Evolutionary conservation across 805 yeast genomes (phyloP).

Genomic region (Isabelozyma gotoi): DNA sequence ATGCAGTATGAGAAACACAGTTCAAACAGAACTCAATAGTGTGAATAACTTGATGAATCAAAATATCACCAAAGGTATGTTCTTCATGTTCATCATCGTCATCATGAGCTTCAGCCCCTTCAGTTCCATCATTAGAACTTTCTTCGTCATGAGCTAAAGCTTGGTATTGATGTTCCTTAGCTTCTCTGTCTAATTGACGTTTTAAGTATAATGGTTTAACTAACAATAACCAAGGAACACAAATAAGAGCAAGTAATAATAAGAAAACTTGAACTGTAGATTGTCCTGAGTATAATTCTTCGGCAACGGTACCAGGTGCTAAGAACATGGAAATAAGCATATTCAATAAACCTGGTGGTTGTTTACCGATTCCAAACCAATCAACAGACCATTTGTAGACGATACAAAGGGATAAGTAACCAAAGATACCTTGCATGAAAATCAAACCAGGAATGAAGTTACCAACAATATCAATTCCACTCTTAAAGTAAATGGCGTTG

Average conservation of each 20-base stretch:
- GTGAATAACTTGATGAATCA: conserved; percentile 78
- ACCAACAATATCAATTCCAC: conserved; percentile 65
- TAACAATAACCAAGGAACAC: conserved; percentile 74
- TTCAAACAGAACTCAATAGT: conserved; percentile 79
- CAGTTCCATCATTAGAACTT: conserved; percentile 19
- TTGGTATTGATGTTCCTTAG: conserved; percentile 53
- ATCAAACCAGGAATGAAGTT: conserved; percentile 72
- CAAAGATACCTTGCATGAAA: conserved; percentile 76
- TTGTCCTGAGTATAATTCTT: conserved; percentile 65
- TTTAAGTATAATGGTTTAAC: conserved; percentile 61
- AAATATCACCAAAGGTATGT: conserved; percentile 59
- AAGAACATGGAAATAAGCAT: conserved; percentile 77
- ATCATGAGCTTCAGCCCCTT: conserved; percentile 21
- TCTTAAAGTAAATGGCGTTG: conserved; percentile 56
- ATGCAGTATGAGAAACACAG: conserved; percentile 79
- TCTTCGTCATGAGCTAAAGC: conserved; percentile 30
- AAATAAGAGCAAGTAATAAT: conserved; percentile 57
- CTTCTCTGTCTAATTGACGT: conserved; percentile 51
- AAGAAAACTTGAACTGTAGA: conserved; percentile 58
- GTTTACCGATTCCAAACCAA: conserved; percentile 60
- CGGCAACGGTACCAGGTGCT: conserved; percentile 69
- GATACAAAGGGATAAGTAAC: conserved; percentile 64
- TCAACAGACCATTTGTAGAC: conserved; percentile 74
- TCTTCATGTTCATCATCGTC: conserved; percentile 31
- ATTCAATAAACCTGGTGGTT: conserved; percentile 72